phyloP scores from a whole-genome alignment of 192 early-diverging fungal species.

The Phycomyces nitens region DNA sequence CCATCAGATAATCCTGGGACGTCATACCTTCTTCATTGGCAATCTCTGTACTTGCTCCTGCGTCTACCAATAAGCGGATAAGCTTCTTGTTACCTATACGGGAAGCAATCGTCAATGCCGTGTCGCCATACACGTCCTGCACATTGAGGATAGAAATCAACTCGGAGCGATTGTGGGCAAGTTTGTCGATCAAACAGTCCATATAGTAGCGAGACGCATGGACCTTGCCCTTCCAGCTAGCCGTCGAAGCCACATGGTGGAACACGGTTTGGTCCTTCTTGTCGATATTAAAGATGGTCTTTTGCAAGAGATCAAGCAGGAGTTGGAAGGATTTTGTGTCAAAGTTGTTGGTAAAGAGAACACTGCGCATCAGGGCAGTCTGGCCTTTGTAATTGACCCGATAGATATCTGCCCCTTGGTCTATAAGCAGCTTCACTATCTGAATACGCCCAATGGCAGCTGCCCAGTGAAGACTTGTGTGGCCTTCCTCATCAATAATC shows the following conservation, averaged over 20 bases:
- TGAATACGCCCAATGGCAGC: constrained; percentile 81
- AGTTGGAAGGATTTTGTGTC: constrained; percentile 77
- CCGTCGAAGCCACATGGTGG: constrained; percentile 82
- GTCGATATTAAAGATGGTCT: constrained; percentile 75
- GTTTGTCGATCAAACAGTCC: constrained; percentile 74
- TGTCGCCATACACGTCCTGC: constrained; percentile 82
- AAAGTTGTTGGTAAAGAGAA: constrained; percentile 86
- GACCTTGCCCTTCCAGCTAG: constrained; percentile 66
- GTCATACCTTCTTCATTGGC: constrained; percentile 64
- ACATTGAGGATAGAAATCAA: constrained; percentile 75
- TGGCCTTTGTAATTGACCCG: constrained; percentile 81
- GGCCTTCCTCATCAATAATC: constrained; percentile 93
- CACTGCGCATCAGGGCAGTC: constrained; percentile 87
- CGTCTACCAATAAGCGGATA: constrained; percentile 52
- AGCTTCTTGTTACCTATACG: constrained; percentile 58
- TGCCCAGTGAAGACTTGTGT: constrained; percentile 94
- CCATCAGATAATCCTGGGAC: constrained; percentile 54
- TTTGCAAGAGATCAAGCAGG: constrained; percentile 69
- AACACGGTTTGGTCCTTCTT: constrained; percentile 79
- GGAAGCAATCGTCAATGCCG: constrained; percentile 63
- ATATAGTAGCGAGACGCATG: constrained; percentile 84
- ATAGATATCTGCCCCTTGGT: constrained; percentile 70
- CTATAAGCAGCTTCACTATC: constrained; percentile 70
- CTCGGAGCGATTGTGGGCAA: constrained; percentile 68
- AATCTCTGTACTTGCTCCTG: constrained; percentile 62